A percentile compares a stretch with the other conserved stretches of the same genome.
These are phyloP conservation scores for Datisca glomerata DNA, from an alignment of 306 rosid genomes.

Conservation along the genomic window DNA sequence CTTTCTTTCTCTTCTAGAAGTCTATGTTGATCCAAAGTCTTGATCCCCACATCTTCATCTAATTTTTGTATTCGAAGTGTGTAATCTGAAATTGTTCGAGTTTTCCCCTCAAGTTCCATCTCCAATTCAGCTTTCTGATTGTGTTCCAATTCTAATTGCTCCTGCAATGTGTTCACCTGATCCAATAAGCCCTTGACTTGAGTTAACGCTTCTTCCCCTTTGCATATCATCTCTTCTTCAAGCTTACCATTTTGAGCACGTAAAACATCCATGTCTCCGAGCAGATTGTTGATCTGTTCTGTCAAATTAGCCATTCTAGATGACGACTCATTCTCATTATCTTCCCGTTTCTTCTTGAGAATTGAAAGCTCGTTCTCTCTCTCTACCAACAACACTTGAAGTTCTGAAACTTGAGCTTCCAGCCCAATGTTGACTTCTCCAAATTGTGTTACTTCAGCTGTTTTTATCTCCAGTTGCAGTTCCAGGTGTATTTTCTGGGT, in stretches of 20 bases:
- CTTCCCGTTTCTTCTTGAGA: conserved; percentile 45
- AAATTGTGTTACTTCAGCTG: conserved; percentile 32
- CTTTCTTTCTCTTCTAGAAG: conserved; percentile 37
- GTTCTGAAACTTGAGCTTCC: conserved; percentile 32
- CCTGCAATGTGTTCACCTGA: conserved; percentile 42
- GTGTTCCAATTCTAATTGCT: conserved; percentile 41
- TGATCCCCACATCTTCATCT: conserved; percentile 45
- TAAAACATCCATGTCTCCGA: conserved; percentile 25
- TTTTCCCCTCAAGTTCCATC: conserved; percentile 35
- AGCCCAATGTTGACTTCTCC: conserved; percentile 34
- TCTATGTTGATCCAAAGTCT: conserved; percentile 33
- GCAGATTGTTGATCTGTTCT: conserved; percentile 41
- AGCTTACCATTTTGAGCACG: conserved; percentile 37
- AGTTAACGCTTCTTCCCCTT: conserved; percentile 42
- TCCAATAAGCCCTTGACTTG: conserved; percentile 35
- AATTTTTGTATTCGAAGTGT: conserved; percentile 41
- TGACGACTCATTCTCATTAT: conserved; percentile 27
- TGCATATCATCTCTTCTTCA: conserved; percentile 37
- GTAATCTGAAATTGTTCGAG: conserved; percentile 31
- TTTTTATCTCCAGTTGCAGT: conserved; percentile 29
- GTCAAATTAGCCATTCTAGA: conserved; percentile 45
- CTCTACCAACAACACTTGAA: conserved; percentile 36
- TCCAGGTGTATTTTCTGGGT: conserved; percentile 32
- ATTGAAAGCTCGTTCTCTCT: conserved; percentile 39
- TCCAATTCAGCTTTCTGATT: conserved; percentile 42